Base-by-base conservation (phyloP, 2,329 filamentous ascomycete species). In the Diaporthe ilicicola region DNA sequence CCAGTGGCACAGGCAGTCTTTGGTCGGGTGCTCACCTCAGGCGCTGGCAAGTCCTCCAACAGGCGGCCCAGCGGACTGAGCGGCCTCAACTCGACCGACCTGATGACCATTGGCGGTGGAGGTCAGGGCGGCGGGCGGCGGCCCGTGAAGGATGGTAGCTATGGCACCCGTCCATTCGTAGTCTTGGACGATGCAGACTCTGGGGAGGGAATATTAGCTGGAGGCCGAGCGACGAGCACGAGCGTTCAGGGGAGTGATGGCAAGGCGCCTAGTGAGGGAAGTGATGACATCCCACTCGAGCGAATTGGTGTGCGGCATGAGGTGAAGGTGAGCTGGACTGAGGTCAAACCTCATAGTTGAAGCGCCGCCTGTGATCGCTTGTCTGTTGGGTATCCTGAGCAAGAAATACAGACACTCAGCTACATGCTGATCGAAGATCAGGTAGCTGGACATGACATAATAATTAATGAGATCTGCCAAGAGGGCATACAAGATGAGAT, bases 261-360 rank as follows among this genome's bases (percentile, higher is more conserved):
- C 4, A 62, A 62, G 13, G 42, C 59, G 13, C 59, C 59, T 19
- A 62, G 59, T 42, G 59, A 62, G 59, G 59, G 59, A 2, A 48
- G 59, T 13, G 59, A 62, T 34, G 59, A 62, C 13, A 62, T 62
- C 7, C 42, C 42, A 13, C 59, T 62, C 12, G 42, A 62, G 42
- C 32, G 59, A 3, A 62, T 62, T 10, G 10, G 12, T 17, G 59
- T 62, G 42, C 12, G 29, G 8, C 59, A 62, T n/a, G 59, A 62
- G 29, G 59, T 62, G 19, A 62, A 62, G 27, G 42, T 62, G 44
- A 62, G 59, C 59, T 62, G 42, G 42, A 62, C 59, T 22, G 59
- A 62, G 27, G n/a, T 29, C 27, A 62, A 62, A 34, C 15, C 59
- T 48, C 27, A 34, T 24, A 19, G 19, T 22, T 50, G 27, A 62